Conservation (phyloP, 495 filamentous ascomycete species). For the Neurospora sp. region DNA sequence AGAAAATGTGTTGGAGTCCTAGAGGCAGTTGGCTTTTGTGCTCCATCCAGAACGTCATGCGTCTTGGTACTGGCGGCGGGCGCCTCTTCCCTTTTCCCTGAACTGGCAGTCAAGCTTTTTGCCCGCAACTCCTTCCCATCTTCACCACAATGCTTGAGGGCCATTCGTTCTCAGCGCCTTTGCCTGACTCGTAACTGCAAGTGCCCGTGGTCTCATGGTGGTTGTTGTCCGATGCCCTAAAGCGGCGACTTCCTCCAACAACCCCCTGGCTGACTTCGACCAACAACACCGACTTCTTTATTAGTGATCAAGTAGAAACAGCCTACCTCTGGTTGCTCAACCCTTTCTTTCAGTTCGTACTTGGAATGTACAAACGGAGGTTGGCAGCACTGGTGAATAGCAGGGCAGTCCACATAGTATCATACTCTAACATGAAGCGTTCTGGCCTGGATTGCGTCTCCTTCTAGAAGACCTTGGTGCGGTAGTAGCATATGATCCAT, state of each 20-base stretch:
- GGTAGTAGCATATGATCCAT: not conserved
- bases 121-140: not conserved
- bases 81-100: not conserved
- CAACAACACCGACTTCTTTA: not conserved
- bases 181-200: not conserved
- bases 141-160: not conserved
- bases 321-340: not conserved
- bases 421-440: not conserved
- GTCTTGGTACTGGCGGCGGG: not conserved
- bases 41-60: not conserved
- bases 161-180: not conserved
- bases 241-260: not conserved
- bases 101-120: not conserved
- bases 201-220: not conserved
- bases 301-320: not conserved
- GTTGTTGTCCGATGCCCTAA: not conserved
- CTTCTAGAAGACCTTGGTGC: not conserved
- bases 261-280: not conserved
- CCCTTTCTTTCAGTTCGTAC: not conserved
- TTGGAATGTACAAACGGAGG: not conserved
- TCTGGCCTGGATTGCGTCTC: not conserved
- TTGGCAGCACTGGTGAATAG: not conserved
- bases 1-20: not conserved
- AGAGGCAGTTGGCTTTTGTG: not conserved
- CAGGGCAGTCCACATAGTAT: not conserved